Conservation (phyloP, 352 stramenopile genomes). For the Globisporangium cederbergense region DNA sequence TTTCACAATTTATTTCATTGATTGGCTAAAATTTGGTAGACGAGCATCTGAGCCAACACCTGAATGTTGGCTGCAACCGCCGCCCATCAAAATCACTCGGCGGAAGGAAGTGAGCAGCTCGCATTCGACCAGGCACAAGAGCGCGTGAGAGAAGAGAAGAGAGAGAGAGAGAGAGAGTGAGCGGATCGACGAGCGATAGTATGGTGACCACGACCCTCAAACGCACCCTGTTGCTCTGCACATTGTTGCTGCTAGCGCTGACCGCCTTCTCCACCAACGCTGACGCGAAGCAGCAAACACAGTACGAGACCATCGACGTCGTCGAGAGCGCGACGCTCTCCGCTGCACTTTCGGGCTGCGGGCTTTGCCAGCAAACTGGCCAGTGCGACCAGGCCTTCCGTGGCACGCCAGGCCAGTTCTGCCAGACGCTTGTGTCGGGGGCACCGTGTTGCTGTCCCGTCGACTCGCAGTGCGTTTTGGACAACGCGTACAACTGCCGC, state of each 20-base stretch:
- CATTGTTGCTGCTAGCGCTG: neutral
- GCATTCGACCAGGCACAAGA: too few relatives aligned
- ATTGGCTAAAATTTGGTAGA: too few relatives aligned
- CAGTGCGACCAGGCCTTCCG: conserved; percentile 65
- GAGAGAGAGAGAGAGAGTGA: too few relatives aligned
- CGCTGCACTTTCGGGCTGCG: conserved; percentile 50
- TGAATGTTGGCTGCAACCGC: too few relatives aligned
- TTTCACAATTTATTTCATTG: too few relatives aligned
- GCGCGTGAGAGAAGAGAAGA: too few relatives aligned
- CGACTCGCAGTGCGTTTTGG: conserved; percentile 48
- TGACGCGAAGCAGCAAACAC: neutral
- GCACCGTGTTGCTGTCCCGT: conserved; percentile 60
- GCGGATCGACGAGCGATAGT: neutral
- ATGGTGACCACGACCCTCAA: neutral
- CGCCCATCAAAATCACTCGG: too few relatives aligned
- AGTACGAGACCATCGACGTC: conserved; percentile 21
- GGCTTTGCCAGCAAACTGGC: conserved; percentile 54
- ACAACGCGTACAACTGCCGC: conserved; percentile 56
- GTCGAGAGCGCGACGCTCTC: conserved; percentile 38
- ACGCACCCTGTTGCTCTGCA: neutral
- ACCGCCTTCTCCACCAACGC: neutral
- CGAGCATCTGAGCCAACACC: too few relatives aligned
- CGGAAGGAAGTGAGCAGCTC: too few relatives aligned
- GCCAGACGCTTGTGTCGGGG: conserved; percentile 44
- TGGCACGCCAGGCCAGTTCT: conserved; percentile 58